phyloP scores from a whole-genome alignment of 1,284 basidiomycete genomes.

The Anthracocystis setariae region DNA sequence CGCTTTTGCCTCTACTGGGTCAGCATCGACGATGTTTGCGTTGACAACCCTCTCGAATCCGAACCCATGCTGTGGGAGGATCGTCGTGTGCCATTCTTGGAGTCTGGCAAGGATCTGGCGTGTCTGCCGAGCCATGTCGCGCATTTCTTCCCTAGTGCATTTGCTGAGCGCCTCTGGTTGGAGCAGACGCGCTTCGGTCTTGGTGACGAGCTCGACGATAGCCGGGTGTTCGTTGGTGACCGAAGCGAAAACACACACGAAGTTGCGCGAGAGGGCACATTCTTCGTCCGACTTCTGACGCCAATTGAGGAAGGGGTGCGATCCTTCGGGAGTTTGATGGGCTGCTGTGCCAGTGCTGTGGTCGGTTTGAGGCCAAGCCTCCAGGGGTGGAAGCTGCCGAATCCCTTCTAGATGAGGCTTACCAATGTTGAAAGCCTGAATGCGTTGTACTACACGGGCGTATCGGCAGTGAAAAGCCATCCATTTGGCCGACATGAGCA shows the following conservation, averaged over 20 bases:
- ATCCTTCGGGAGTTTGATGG: not conserved
- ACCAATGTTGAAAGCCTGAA: conserved; percentile 20
- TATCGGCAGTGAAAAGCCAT: conserved; percentile 25
- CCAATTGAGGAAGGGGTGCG: conserved; percentile 5
- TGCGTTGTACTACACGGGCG: not conserved
- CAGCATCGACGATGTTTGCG: conserved; percentile 5
- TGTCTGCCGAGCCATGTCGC: conserved; percentile 28
- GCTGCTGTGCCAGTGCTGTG: conserved; percentile 4
- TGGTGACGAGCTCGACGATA: conserved; percentile 16
- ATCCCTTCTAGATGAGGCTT: conserved; percentile 8
- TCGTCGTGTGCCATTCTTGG: conserved; percentile 19
- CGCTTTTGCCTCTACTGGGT: conserved; percentile 14
- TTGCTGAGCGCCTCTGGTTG: conserved; percentile 17
- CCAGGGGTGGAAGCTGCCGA: conserved; percentile 17
- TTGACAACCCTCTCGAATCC: conserved; percentile 17
- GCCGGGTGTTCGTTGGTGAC: conserved; percentile 17
- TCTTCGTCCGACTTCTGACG: conserved; percentile 13
- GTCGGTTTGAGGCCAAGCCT: conserved; percentile 23
- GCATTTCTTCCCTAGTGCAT: conserved; percentile 32
- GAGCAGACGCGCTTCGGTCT: conserved; percentile 17
- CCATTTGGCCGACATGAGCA: conserved; percentile 17
- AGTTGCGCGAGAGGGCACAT: conserved; percentile 15
- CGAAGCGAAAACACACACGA: not conserved
- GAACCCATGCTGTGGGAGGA: conserved; percentile 12
- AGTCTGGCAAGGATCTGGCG: conserved; percentile 19